These are phyloP conservation scores for Didymella keratinophila DNA, from an alignment of 2,329 filamentous ascomycete genomes.

Conservation along the genomic window DNA sequence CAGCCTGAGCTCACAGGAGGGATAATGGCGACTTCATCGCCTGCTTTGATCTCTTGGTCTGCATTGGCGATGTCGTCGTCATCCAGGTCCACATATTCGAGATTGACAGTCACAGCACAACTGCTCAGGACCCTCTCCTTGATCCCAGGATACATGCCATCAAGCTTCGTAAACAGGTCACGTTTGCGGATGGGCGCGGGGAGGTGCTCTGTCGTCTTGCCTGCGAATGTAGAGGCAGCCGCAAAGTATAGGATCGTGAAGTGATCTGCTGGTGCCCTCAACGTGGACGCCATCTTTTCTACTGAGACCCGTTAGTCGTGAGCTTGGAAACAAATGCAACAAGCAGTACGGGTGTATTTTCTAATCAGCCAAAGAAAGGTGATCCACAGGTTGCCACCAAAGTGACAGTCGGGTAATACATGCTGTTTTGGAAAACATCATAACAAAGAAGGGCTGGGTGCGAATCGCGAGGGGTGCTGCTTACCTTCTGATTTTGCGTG, in stretches of 20 bases:
- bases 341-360: conserved; percentile 15
- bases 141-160: conserved; percentile 75
- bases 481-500: conserved; percentile 28
- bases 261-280: conserved; percentile 66
- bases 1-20: conserved; percentile 87
- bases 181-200: conserved; percentile 70
- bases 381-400: conserved; percentile 43
- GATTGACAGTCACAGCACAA: conserved; percentile 79
- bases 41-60: conserved; percentile 67
- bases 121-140: conserved; percentile 71
- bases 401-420: conserved; percentile 58
- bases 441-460: conserved; percentile 18
- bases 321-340: background rate
- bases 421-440: conserved; percentile 55
- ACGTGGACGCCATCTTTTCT: conserved; percentile 44
- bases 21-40: conserved; percentile 87
- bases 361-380: conserved; percentile 42
- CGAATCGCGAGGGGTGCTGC: conserved; percentile 9
- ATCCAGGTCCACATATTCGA: conserved; percentile 78
- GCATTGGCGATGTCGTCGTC: conserved; percentile 57
- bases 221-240: conserved; percentile 73
- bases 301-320: conserved; percentile 27
- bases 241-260: conserved; percentile 88
- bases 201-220: conserved; percentile 70
- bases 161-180: conserved; percentile 71